Base-by-base conservation (phyloP, 495 filamentous ascomycete species). In the Friedmanniomyces simplex region DNA sequence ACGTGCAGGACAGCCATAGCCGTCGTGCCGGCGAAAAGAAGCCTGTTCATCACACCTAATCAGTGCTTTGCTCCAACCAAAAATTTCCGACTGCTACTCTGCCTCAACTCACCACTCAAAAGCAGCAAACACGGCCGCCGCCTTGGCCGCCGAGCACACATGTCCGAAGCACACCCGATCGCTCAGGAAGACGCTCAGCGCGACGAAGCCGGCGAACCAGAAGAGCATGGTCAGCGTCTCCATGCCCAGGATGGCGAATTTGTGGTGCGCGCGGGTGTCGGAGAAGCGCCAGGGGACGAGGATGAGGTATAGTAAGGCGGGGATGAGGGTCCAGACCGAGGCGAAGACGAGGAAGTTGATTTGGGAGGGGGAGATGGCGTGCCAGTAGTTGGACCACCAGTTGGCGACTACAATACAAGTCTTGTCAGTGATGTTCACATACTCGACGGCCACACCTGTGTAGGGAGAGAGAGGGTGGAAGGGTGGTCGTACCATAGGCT, bases 131-230 rank as follows among this genome's bases (percentile, higher is more conserved):
- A 76, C 76, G 7, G 73, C 74, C 0, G 71, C 77, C 11, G 78
- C 80, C 61, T 77, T 76, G 26, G 77, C 68, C 2, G 73, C 70
- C 13, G 59, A 64, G 58, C 82, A 85, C 11, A 71, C 68, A 34
- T 68, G 69, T 4, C 72, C 74, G 11, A 65, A 66, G 54, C 82
- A 85, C 42, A 66, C 50, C 5, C 79, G 55, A 4, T 76, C 66
- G 18, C 75, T 77, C 45, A 86, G 67, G 55, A 76, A 74, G 3
- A 80, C 82, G 1, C 82, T 87, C 1, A 89, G 65, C 0, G 87
- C 87, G 66, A 94, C 82, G 58, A 86, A 86, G 25, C 87, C 88
- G 0, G 83, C 82, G 67, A 95, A 89, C 89, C 89, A 94, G 75
- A 91, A 90, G 37, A 91, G 76, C 75, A 81, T 83, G n/a, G 88